Percentiles rank a stretch among this genome's conserved stretches.
phyloP scores from a whole-genome alignment of 192 early-diverging fungal genomes.

The Allomyces javanicus region DNA sequence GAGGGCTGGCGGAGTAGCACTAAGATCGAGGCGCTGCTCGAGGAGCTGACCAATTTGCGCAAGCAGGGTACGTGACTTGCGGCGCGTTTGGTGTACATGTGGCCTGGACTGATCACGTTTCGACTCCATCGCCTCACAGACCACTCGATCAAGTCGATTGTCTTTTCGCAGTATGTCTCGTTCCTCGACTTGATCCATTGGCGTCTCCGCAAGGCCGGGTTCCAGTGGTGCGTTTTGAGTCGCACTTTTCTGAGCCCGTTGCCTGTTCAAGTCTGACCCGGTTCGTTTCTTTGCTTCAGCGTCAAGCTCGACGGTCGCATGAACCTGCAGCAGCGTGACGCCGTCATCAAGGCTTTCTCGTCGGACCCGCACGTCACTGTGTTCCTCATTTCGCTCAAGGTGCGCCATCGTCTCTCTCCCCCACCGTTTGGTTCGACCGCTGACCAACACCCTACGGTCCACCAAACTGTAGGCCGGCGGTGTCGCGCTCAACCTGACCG shows the following conservation, averaged over 20 bases:
- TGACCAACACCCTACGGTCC: too few relatives aligned
- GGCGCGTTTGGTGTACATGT: too few relatives aligned
- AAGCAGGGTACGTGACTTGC: slow-evolving; percentile 40
- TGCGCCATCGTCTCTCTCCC: too few relatives aligned
- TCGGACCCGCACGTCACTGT: slow-evolving; percentile 63
- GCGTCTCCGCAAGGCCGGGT: slow-evolving; percentile 70
- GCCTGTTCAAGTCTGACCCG: too few relatives aligned
- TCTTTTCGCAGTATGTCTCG: slow-evolving; percentile 56
- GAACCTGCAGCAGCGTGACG: slow-evolving; percentile 53
- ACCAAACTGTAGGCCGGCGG: slow-evolving; percentile 38
- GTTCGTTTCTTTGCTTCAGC: slow-evolving; percentile 9
- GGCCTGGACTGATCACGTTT: too few relatives aligned
- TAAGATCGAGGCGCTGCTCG: slow-evolving; percentile 86
- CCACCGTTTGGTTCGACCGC: too few relatives aligned
- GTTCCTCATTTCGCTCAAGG: slow-evolving; percentile 71
- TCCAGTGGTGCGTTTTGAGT: slow-evolving; percentile 28
- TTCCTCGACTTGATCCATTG: slow-evolving; percentile 80
- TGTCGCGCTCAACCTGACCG: slow-evolving; percentile 78
- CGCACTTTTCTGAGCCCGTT: too few relatives aligned
- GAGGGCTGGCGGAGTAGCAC: slow-evolving; percentile 67
- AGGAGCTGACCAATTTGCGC: slow-evolving; percentile 57
- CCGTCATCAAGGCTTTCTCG: slow-evolving; percentile 51
- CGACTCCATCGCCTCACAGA: background rate
- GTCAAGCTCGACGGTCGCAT: slow-evolving; percentile 78
- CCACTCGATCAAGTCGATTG: slow-evolving; percentile 15